phyloP scores from a whole-genome alignment of 2,329 filamentous ascomycete species.

The Apiospora pterosperma region DNA sequence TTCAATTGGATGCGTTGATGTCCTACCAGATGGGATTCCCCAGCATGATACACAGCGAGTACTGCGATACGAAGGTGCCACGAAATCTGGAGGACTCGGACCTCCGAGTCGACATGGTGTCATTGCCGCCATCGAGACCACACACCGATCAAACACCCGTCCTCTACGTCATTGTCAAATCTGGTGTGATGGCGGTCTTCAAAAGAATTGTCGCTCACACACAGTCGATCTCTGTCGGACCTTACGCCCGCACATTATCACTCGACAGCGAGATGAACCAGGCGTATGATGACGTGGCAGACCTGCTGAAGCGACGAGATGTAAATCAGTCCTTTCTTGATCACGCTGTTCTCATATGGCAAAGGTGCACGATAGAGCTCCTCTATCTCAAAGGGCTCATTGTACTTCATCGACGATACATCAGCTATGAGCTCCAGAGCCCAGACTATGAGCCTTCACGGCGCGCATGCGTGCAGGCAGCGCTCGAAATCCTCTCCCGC shows the following conservation, averaged over 20 bases:
- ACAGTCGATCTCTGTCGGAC: neutral
- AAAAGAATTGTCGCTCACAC: neutral
- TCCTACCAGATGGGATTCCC: conserved; percentile 46
- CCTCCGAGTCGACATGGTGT: conserved; percentile 25
- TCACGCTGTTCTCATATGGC: conserved; percentile 18
- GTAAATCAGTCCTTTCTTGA: conserved; percentile 26
- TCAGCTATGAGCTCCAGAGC: conserved; percentile 16
- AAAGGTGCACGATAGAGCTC: conserved; percentile 26
- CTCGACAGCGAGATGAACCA: conserved; percentile 19
- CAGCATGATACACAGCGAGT: conserved; percentile 37
- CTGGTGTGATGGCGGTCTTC: neutral
- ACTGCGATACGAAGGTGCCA: conserved; percentile 33
- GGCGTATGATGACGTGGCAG: conserved; percentile 20
- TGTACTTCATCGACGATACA: conserved; percentile 27
- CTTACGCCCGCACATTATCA: neutral
- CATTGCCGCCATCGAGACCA: conserved; percentile 23
- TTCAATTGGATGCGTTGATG: conserved; percentile 40
- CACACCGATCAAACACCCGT: neutral
- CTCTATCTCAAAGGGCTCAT: conserved; percentile 28
- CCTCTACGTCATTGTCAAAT: neutral
- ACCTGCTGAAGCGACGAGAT: conserved; percentile 18
- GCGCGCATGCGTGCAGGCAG: conserved; percentile 23
- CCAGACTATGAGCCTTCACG: conserved; percentile 14
- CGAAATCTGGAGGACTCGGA: conserved; percentile 37
- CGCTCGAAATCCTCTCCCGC: conserved; percentile 19